Base-by-base conservation (phyloP, 2,329 filamentous ascomycete species). In the Ilyonectria destructans region DNA sequence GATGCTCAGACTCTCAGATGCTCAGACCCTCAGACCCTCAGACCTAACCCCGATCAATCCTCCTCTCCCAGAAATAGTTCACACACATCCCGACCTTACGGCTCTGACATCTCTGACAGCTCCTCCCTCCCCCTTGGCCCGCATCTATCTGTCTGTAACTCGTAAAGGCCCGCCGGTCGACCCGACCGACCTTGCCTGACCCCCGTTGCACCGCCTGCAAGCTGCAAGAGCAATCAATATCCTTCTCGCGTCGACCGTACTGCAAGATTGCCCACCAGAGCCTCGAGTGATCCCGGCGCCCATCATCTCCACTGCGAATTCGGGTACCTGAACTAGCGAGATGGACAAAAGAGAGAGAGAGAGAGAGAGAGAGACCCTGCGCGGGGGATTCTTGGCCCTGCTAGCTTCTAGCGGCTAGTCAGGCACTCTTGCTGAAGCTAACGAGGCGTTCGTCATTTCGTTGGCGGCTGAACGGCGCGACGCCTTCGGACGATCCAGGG, bases 301-400 rank as follows among this genome's bases (percentile, higher is more conserved):
- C 40, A 55, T 55, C 59, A 62, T 62, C 59, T 55, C 59, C 59
- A 62, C 59, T 19, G 19, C 59, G 23, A 23, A 55, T 33, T 35
- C 52, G 37, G 59, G 59, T 26, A 46, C 52, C 35, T 48, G 49
- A 17, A 8, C 40, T 43, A 43, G 15, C 40, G 15, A 43, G 15
- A 43, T 57, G 55, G 31, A n/a, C n/a, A 33, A 8, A 33, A 19
- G 40, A 43, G 40, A n/a, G 37, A 17, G 15, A 7, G 40, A 43
- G 40, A 43, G 15, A 19, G 17, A 17, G 15, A 7, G 40, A 43
- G 40, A 43, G 15, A 19, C 4, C 15, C 17, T 6, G 15, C n/a
- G 15, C 56, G 56, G 40, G 40, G 40, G 15, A 43, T n/a, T 43
- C 40, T 43, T 43, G 40, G 15, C 40, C 51, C 51, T 54, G 51